Percentiles rank a stretch among this genome's conserved stretches.
phyloP scores from a whole-genome alignment of 441 rosid genomes.

The Erodium trifolium region DNA sequence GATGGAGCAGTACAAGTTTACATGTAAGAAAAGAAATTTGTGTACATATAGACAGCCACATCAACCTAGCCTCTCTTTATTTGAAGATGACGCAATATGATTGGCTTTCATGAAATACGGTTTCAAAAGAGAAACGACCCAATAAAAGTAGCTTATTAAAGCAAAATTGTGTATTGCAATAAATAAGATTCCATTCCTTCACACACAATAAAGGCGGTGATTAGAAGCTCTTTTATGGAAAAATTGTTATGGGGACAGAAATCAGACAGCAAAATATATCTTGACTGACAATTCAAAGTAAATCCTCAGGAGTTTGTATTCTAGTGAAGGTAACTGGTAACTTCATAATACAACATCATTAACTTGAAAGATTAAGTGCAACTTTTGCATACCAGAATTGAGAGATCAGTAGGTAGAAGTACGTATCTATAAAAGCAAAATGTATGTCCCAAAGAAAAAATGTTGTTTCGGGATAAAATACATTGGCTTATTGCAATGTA shows the following conservation, averaged over 20 bases:
- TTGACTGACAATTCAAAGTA: background rate
- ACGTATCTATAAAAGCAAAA: background rate
- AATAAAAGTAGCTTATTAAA: background rate
- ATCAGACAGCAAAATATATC: background rate
- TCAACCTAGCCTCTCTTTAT: background rate
- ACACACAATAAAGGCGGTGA: background rate
- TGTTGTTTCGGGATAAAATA: background rate
- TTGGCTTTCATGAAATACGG: background rate
- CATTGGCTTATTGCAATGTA: background rate
- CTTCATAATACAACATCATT: background rate
- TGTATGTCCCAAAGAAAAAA: background rate
- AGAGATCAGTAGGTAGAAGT: background rate
- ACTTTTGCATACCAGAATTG: background rate
- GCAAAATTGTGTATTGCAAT: background rate
- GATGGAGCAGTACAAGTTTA: background rate
- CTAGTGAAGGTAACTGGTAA: background rate
- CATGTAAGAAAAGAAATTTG: background rate
- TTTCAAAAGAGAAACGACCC: background rate
- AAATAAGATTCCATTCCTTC: background rate
- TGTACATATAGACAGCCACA: background rate
- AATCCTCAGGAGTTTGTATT: background rate
- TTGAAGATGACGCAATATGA: background rate
- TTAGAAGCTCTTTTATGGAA: background rate
- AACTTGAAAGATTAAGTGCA: background rate
- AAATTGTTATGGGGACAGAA: background rate